A percentile compares a stretch with the other conserved stretches of the same genome.
phyloP scores from a whole-genome alignment of 331 rosid species.

The Telfairia occidentalis region DNA sequence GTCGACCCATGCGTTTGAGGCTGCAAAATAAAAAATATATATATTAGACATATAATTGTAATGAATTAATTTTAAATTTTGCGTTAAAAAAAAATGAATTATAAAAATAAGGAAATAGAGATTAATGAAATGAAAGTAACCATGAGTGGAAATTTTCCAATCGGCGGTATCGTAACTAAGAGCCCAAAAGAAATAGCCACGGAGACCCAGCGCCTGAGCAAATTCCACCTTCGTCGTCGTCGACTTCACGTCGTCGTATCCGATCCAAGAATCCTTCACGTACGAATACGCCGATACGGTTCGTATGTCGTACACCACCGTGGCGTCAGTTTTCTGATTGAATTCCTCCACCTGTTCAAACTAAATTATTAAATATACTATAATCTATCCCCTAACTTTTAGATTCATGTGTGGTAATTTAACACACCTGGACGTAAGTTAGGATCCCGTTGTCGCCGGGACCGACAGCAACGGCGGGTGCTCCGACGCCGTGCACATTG shows the following conservation, averaged over 20 bases:
- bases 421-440: conserved; percentile 3
- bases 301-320: conserved; percentile 34
- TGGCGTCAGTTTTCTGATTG: conserved; percentile 13
- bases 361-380: no score
- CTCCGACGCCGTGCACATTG: conserved; percentile 26
- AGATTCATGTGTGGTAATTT: not conserved
- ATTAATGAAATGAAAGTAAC: conserved; percentile 11
- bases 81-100: not conserved
- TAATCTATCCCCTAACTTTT: no score
- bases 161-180: conserved; percentile 26
- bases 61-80: not conserved
- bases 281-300: conserved; percentile 46
- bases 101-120: not conserved
- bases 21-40: not conserved
- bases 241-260: conserved; percentile 34
- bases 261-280: conserved; percentile 34
- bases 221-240: conserved; percentile 33
- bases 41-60: not conserved
- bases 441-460: conserved; percentile 36
- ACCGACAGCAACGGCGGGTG: conserved; percentile 32
- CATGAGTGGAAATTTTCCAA: conserved; percentile 47
- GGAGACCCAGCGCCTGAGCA: conserved; percentile 54
- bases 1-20: not conserved
- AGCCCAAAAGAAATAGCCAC: conserved; percentile 87
- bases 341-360: conserved; percentile 23